Conservation (phyloP, 2,329 filamentous ascomycete species). For the Didymella arachidicola region DNA sequence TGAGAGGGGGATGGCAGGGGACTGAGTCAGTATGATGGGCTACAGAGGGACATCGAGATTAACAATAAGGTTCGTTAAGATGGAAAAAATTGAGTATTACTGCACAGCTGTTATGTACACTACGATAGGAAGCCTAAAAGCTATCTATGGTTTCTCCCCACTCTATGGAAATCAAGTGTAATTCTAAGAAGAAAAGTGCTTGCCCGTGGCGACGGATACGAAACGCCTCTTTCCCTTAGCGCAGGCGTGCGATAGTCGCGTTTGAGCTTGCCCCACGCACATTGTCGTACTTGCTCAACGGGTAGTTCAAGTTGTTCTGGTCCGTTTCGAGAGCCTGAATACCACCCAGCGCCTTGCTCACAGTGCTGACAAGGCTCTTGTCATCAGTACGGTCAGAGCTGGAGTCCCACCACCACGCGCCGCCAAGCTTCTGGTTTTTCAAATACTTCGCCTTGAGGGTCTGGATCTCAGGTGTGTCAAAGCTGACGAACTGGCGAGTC, state of each 20-base stretch:
- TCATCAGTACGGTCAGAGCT: constrained; percentile 31
- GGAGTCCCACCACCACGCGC: constrained; percentile 45
- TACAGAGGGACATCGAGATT: constrained; percentile 24
- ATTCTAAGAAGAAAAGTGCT: neutral
- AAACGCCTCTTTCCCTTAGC: neutral
- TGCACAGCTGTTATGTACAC: neutral
- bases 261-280: constrained; percentile 20
- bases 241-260: neutral
- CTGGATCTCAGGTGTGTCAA: constrained; percentile 38
- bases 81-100: neutral
- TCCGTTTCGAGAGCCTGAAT: constrained; percentile 7
- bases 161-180: neutral
- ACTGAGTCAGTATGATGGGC: constrained; percentile 32
- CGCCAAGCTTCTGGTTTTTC: constrained; percentile 36
- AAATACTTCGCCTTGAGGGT: constrained; percentile 37
- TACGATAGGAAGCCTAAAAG: neutral
- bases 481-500: constrained; percentile 33
- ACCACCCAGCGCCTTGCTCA: constrained; percentile 31
- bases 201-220: no score
- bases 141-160: no score
- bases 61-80: constrained; percentile 15
- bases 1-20: constrained; percentile 27
- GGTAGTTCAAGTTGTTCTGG: constrained; percentile 34
- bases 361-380: constrained; percentile 32
- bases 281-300: constrained; percentile 36